Base-by-base conservation (phyloP, 2,329 filamentous ascomycete species). In the Meredithiella fracta region DNA sequence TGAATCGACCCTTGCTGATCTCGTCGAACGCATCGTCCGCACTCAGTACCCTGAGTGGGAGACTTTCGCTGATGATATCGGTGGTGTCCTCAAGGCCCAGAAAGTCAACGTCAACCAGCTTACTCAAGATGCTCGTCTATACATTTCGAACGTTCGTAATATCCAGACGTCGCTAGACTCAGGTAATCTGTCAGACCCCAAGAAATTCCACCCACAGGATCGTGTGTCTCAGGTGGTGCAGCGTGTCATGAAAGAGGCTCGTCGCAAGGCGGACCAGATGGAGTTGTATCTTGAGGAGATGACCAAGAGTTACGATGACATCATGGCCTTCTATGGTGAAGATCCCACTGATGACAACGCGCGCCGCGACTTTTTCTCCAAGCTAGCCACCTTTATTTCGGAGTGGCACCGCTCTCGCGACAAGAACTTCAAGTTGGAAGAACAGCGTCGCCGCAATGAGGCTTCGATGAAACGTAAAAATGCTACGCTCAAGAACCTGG, bases 41-140 rank as follows among this genome's bases (percentile, higher is more conserved):
- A 92, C 88, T 65, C 91, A 97, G 67, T 98, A 97, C 62, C 86
- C 91, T 1, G 87, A 96, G 68, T 97, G 90, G 86, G 90, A 96
- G 68, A 77, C 77, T 34, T 97, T 97, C 68, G 74, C 80, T 17
- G 80, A 86, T 8, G 91, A 98, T 65, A 95, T 98, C 62, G 70
- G 70, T 22, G 85, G 84, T 22, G 89, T 97, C 37, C 71, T 92
- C 47, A 72, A 77, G 17, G 80, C 80, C 25, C 87, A 95, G 65
- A 97, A 96, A 73, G 78, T 96, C 70, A 97, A 95, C 65, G 86
- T 97, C 55, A 92, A 97, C 67, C 87, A 94, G 69, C 76, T 98
- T 56, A 84, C 88, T 62, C 69, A 78, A 20, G 92, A 98, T 66
- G 88, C 91, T 26, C 91, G 82, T 72, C 86, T 78, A 67, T 98